Base-by-base conservation (phyloP, 2,329 filamentous ascomycete genomes). In the Didymella segeticola region DNA sequence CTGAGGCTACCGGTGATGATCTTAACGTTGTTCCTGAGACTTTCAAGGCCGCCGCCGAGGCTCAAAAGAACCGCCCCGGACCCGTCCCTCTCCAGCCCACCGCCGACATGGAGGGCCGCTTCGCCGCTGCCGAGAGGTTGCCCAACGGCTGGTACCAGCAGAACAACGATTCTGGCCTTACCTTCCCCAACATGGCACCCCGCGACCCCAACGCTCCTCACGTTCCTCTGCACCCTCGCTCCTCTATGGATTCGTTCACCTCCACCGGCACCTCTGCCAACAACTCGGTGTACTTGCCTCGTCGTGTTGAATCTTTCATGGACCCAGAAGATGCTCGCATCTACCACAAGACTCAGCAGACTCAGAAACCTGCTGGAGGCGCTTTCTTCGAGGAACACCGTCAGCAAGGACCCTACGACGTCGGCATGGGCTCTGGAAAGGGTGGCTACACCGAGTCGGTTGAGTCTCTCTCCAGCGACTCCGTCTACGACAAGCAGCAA, bases 11-110 rank as follows among this genome's bases (percentile, higher is more conserved):
- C 10, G 93, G 92, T 0, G 92, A 98, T 68, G 93, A 96, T 61
- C 83, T 97, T 50, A 96, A 96, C 63, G 84, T 97, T 43, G 86
- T 96, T 9, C 89, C 93, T 0, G 90, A 96, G 71, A 92, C 91
- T 0, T 97, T 97, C 78, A 82, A 83, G 58, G 70, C 78, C 1
- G 78, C 79, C 2, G 73, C 80, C 5, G 52, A 49, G 12, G 84
- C 83, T 8, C 75, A 79, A 20, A 76, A 73, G 50, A 71, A 75
- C 25, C 67, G 85, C 57, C 64, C 80, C 75, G 66, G 79, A 72
- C 62, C 82, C 68, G 75, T 88, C 73, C 80, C 85, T 74, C 79
- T 96, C 19, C 85, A 89, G 62, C 93, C 93, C 0, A 87, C 89
- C 0, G 84, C 88, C 60, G 83, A 84, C 53, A 77, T 96, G 30